Evolutionary conservation across 306 rosid species (phyloP), one percentile per base, ranked within the genome.

Genomic region (Malus sieversii): DNA sequence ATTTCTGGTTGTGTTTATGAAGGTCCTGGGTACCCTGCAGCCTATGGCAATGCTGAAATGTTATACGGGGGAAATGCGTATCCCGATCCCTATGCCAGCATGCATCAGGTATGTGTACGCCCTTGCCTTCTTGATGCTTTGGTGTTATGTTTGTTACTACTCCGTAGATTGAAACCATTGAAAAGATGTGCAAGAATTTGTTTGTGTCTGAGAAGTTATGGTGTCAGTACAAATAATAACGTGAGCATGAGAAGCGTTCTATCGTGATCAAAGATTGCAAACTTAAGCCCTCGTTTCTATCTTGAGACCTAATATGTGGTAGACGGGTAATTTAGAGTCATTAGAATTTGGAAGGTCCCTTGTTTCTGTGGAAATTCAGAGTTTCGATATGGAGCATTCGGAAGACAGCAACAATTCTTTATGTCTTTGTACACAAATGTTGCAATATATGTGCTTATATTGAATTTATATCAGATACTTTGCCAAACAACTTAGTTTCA

Each of bases 21-120:
- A 95, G 97, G 81, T 82, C 80, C 88, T 25, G 93, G 83, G 46
- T 87, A 88, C 79, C 80, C 80, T 82, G 73, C 85, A 62, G 71
- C 77, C 73, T 78, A 84, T 32, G 85, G 88, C 75, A 85, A 81
- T 82, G 75, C 85, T 35, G 92, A 85, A 62, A 66, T 87, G 84
- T 85, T 80, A 58, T 85, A 86, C 64, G 87, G 87, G 55, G 91
- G 88, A 66, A 75, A 60, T 67, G 40, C 89, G 15, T 88, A 81
- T 71, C 80, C 88, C 5, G 86, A 86, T 30, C 83, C 95, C 29
- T 85, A 84, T 79, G 75, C 79, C 88, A 68, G 79, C 88, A 74
- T 79, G 78, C 88, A 85, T 79, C 89, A 82, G 92, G 96, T 88
- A 80, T 77, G 58, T 53, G 77, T 30, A 71, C 30, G 77, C 20